Evolutionary conservation across 2,329 filamentous ascomycete genomes (phyloP).

Genomic region (Leptodontidium sp.): DNA sequence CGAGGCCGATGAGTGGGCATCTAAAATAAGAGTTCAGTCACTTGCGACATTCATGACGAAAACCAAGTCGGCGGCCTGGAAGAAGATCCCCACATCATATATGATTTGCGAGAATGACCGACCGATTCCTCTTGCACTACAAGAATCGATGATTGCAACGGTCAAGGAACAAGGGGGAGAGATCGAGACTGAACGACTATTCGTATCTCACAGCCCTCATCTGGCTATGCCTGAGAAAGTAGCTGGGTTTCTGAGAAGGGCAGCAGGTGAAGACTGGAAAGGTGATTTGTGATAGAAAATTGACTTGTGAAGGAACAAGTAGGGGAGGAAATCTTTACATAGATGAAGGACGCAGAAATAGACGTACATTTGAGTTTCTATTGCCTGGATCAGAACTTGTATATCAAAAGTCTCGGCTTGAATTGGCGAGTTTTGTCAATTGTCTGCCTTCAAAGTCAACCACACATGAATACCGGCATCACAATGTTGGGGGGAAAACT

Average conservation of each 20-base stretch:
- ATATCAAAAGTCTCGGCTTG: no score
- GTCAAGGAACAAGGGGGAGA: conserved; percentile 25
- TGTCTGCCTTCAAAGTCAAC: no score
- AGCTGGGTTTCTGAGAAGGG: conserved; percentile 26
- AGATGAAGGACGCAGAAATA: no score
- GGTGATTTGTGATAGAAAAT: not conserved
- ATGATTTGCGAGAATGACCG: conserved; percentile 35
- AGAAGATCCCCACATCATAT: conserved; percentile 33
- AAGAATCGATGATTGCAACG: conserved; percentile 32
- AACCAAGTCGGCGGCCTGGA: conserved; percentile 29
- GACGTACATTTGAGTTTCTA: no score
- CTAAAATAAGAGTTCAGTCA: conserved; percentile 30
- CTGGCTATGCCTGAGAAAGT: conserved; percentile 28
- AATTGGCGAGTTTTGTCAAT: no score
- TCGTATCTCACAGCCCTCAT: conserved; percentile 32
- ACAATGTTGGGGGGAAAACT: no score
- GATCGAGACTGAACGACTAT: conserved; percentile 29
- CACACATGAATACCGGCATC: no score
- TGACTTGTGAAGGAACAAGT: no score
- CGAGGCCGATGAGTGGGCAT: conserved; percentile 29
- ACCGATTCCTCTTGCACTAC: conserved; percentile 26
- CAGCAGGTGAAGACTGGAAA: conserved; percentile 14
- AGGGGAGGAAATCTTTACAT: no score
- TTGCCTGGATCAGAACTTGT: no score
- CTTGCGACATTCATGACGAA: conserved; percentile 25